Conservation (phyloP, 345 rosid genomes). For the Kandelia obovata region DNA sequence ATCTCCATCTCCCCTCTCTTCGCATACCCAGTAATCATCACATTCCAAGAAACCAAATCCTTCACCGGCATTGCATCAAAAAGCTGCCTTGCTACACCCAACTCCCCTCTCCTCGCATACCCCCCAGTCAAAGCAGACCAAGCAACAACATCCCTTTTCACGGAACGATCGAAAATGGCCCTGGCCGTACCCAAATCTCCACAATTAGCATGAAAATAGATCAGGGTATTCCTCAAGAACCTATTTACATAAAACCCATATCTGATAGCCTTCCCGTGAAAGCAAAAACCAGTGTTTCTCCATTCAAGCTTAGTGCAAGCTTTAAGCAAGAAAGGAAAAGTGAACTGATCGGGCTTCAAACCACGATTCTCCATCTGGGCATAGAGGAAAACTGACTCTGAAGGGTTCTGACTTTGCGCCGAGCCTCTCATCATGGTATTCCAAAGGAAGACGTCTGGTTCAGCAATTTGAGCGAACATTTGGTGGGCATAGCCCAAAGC, state of each 20-base stretch:
- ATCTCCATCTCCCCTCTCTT: constrained; percentile 51
- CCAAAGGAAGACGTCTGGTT: constrained; percentile 52
- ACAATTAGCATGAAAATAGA: constrained; percentile 60
- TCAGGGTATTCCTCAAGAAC: constrained; percentile 57
- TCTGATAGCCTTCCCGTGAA: constrained; percentile 55
- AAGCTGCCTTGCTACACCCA: constrained; percentile 43
- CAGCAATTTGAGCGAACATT: constrained; percentile 51
- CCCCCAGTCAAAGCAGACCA: constrained; percentile 83
- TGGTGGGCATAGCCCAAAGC: constrained; percentile 52
- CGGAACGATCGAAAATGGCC: constrained; percentile 46
- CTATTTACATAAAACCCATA: constrained; percentile 48
- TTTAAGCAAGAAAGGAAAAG: constrained; percentile 64
- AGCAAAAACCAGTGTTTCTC: constrained; percentile 49
- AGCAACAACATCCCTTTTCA: constrained; percentile 54
- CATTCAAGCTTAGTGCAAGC: constrained; percentile 58
- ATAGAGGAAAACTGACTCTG: constrained; percentile 37
- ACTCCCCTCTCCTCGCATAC: constrained; percentile 63
- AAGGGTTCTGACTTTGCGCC: constrained; percentile 46
- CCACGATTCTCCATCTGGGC: constrained; percentile 48
- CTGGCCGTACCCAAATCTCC: constrained; percentile 57
- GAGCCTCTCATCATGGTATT: constrained; percentile 62
- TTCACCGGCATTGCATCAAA: constrained; percentile 63
- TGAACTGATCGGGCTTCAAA: constrained; percentile 47
- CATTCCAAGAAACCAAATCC: constrained; percentile 81
- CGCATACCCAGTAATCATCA: constrained; percentile 62